phyloP scores from a whole-genome alignment of 352 stramenopile species.

The Plasmopara viticola region DNA sequence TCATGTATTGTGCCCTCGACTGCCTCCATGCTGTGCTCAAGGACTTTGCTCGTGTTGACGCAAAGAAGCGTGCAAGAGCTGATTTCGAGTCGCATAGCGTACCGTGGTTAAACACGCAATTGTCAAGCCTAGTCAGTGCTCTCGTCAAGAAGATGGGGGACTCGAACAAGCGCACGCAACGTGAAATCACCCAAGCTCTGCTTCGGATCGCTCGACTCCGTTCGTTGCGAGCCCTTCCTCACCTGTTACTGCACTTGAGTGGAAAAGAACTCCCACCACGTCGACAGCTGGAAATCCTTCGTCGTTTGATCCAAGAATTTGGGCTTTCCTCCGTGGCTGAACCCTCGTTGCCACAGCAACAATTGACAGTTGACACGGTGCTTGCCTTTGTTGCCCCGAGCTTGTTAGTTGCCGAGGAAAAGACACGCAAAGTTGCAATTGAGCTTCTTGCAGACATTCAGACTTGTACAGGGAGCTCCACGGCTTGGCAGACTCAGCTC shows the following conservation, averaged over 20 bases:
- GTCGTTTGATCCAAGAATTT: constrained; percentile 45
- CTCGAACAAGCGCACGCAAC: constrained; percentile 78
- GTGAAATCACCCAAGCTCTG: constrained; percentile 52
- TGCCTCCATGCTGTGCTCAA: constrained; percentile 61
- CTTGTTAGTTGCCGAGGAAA: constrained; percentile 72
- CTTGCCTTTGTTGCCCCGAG: constrained; percentile 65
- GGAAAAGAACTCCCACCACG: constrained; percentile 47
- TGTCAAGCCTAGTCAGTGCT: constrained; percentile 41
- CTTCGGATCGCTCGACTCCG: constrained; percentile 56
- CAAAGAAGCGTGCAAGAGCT: constrained; percentile 32
- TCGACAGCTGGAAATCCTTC: constrained; percentile 52
- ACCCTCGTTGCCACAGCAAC: not conserved
- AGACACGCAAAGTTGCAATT: constrained; percentile 59
- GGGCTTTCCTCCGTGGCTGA: constrained; percentile 27
- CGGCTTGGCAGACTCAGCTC: constrained; percentile 21
- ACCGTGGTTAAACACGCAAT: constrained; percentile 45
- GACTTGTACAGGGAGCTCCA: constrained; percentile 16
- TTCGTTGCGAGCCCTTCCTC: constrained; percentile 47
- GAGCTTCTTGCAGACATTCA: constrained; percentile 68
- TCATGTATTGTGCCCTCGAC: constrained; percentile 82
- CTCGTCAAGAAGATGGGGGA: constrained; percentile 64
- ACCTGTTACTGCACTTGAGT: constrained; percentile 59
- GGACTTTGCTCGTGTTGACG: constrained; percentile 44
- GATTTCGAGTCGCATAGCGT: constrained; percentile 21
- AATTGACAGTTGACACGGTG: constrained; percentile 50